Base-by-base conservation (phyloP, 306 rosid species). In the Abrus pulchellus region DNA sequence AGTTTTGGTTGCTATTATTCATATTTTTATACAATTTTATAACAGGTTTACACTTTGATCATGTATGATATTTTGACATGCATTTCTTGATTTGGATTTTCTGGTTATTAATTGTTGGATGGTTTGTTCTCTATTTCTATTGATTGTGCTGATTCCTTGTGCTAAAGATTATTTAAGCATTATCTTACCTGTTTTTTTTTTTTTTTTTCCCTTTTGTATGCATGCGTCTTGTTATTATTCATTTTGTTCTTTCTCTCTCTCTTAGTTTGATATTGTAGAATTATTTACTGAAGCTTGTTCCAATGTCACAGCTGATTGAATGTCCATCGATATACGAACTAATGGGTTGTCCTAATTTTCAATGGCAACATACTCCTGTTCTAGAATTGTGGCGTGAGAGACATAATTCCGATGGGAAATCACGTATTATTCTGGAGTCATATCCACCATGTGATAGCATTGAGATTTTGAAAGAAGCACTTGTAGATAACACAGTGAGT, bases 241-340 rank as follows among this genome's bases (percentile, higher is more conserved):
- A 47, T 61, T 50, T 43, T 75, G n/a, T 9, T 9, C n/a, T 36
- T 28, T 32, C 28, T 14, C 1, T 12, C 73, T 28, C 27, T 43
- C 38, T 43, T 80, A 9, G 48, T 63, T 66, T 66, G 38, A 38
- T 82, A 56, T 68, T 74, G 56, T 67, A 62, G 45, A 78, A 66
- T 72, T 60, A 63, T 75, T 87, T 63, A 79, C 57, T 85, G 74
- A 67, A 56, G 71, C 33, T 70, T 85, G 74, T 85, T 82, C 68
- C 72, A 68, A 68, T 88, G 32, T 77, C 63, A 75, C 96, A 95
- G 99, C 88, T 93, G 82, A 90, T 93, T 78, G 99, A 93, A 76
- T 95, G 99, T 45, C 99, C 99, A 40, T 88, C 97, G n/a, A 12
- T 95, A 2, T 95, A 95, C 10, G 99, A 95, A 75, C 86, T 95